These are phyloP conservation scores for Paragyromitra xinjiangensis DNA, from an alignment of 495 filamentous ascomycete genomes.

Conservation along the genomic window DNA sequence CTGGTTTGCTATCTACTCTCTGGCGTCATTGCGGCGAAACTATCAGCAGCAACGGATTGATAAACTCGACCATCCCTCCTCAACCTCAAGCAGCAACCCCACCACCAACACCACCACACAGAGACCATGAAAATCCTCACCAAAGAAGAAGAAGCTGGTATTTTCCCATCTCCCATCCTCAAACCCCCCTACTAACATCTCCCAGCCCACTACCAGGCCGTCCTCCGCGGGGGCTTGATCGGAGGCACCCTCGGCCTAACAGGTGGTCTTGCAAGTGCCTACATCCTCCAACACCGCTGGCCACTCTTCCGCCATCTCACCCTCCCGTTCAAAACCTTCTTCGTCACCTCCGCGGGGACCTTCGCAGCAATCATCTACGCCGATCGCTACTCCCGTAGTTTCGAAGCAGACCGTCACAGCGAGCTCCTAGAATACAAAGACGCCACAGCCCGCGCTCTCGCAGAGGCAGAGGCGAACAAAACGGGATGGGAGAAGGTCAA, in stretches of 20 bases:
- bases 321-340: constrained; percentile 87
- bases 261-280: constrained; percentile 59
- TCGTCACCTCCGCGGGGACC: constrained; percentile 81
- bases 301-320: constrained; percentile 78
- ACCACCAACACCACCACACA: background rate
- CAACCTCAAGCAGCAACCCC: no score
- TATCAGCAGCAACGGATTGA: background rate
- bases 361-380: constrained; percentile 87
- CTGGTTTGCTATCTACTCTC: background rate
- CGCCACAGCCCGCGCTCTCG: constrained; percentile 63
- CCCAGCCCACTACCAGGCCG: constrained; percentile 66
- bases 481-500: constrained; percentile 65
- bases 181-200: background rate
- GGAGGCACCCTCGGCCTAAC: constrained; percentile 74
- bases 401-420: constrained; percentile 74
- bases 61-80: background rate
- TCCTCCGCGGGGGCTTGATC: constrained; percentile 78
- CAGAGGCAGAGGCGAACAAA: constrained; percentile 64
- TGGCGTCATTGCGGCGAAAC: constrained; percentile 41
- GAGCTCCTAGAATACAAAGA: constrained; percentile 72
- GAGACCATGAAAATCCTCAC: constrained; percentile 87
- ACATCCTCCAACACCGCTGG: constrained; percentile 52
- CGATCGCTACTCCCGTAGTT: constrained; percentile 78
- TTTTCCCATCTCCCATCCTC: background rate
- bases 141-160: constrained; percentile 82